Percentiles rank a stretch among this genome's conserved stretches.
phyloP scores from a whole-genome alignment of 441 rosid genomes.

The Gossypium lobatum region DNA sequence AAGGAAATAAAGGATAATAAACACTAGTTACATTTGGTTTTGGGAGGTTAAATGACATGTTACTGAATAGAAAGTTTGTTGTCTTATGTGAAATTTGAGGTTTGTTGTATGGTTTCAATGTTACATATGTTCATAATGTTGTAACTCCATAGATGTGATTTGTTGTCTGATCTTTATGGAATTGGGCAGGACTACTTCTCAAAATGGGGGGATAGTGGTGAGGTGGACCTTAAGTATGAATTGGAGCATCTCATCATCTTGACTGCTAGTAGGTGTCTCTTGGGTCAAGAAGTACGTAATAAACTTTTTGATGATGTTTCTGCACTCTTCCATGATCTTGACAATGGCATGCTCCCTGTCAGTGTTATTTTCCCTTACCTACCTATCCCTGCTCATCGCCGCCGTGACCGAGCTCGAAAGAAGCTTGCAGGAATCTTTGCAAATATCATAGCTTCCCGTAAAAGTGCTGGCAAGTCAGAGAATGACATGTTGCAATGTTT shows the following conservation, averaged over 20 bases:
- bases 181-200: slow-evolving; percentile 75
- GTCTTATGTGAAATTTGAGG: not conserved
- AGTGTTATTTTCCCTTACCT: slow-evolving; percentile 91
- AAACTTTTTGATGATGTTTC: slow-evolving; percentile 94
- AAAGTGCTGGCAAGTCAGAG: slow-evolving; percentile 58
- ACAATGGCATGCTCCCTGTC: slow-evolving; percentile 95
- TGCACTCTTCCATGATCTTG: slow-evolving; percentile 90
- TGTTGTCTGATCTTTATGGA: slow-evolving; percentile 16
- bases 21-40: not conserved
- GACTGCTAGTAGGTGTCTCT: slow-evolving; percentile 95
- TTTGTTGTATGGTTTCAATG: not conserved
- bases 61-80: not conserved
- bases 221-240: slow-evolving; percentile 83
- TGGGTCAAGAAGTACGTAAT: slow-evolving; percentile 93
- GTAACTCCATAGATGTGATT: slow-evolving; percentile 9
- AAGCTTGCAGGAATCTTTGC: slow-evolving; percentile 75
- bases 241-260: slow-evolving; percentile 93
- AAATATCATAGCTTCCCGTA: slow-evolving; percentile 75
- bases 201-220: slow-evolving; percentile 95
- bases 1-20: not conserved
- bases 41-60: not conserved
- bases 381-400: slow-evolving; percentile 93
- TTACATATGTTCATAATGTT: slow-evolving; percentile 1
- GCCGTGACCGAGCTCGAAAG: slow-evolving; percentile 84
- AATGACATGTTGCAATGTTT: slow-evolving; percentile 96